Conservation (phyloP, 441 rosid genomes). For the Bocquillonia castaneifolia region DNA sequence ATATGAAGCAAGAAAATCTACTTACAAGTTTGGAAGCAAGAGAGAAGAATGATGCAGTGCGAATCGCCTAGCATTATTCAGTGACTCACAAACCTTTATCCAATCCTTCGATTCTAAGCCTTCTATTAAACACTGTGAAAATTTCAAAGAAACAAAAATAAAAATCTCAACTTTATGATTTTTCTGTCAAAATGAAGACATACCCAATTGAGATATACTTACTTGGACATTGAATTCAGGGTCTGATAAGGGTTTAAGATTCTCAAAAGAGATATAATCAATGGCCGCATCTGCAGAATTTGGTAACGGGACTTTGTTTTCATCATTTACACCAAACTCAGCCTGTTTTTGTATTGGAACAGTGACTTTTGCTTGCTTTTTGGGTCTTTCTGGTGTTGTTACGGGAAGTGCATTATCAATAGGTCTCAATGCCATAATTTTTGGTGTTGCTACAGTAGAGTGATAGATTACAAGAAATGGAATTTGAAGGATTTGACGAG, state of each 20-base stretch:
- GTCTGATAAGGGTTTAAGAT: slow-evolving; percentile 53
- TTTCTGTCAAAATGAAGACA: not conserved
- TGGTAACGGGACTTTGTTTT: slow-evolving; percentile 54
- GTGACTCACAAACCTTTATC: slow-evolving; percentile 59
- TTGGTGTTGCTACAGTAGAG: not conserved
- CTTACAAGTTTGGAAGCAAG: slow-evolving; percentile 65
- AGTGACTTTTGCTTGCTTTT: slow-evolving; percentile 53
- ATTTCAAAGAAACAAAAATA: slow-evolving; percentile 2
- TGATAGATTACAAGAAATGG: not conserved
- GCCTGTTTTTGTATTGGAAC: slow-evolving; percentile 33
- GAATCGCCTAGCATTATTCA: slow-evolving; percentile 60
- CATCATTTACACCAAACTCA: slow-evolving; percentile 42
- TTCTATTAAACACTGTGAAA: slow-evolving; percentile 48
- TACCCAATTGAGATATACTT: slow-evolving; percentile 16
- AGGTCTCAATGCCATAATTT: slow-evolving; percentile 69
- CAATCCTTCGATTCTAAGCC: slow-evolving; percentile 78
- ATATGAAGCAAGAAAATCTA: not conserved
- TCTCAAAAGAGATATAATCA: slow-evolving; percentile 63
- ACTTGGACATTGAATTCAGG: slow-evolving; percentile 64
- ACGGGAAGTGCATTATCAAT: slow-evolving; percentile 71
- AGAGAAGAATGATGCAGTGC: slow-evolving; percentile 59
- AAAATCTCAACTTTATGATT: not conserved
- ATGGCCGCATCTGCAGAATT: slow-evolving; percentile 38
- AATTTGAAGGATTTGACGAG: slow-evolving; percentile 14
- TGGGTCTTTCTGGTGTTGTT: slow-evolving; percentile 55